Evolutionary conservation across 176 grass and related monocot species (phyloP).

Genomic region (Dactylis glomerata): DNA sequence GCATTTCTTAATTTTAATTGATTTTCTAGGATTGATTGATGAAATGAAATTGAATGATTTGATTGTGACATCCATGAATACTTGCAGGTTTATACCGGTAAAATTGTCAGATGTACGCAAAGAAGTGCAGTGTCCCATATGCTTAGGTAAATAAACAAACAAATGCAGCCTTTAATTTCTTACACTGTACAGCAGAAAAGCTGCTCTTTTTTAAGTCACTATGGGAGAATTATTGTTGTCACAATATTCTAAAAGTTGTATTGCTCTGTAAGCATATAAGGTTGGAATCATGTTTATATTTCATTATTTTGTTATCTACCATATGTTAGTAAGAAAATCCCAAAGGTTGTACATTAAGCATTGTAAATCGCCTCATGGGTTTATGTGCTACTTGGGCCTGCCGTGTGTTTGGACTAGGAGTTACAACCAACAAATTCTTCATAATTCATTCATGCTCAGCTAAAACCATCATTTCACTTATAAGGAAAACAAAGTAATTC

Average conservation of each 20-base stretch:
- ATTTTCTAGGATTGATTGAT: slow-evolving; percentile 4
- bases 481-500: neutral
- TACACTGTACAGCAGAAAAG: neutral
- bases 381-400: neutral
- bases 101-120: slow-evolving; percentile 49
- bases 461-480: slow-evolving; percentile 1
- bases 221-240: neutral
- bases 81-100: slow-evolving; percentile 48
- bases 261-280: neutral
- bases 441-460: slow-evolving; percentile 4
- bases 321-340: neutral
- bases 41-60: neutral
- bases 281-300: neutral
- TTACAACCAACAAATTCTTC: neutral
- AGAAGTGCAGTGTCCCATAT: slow-evolving; percentile 63
- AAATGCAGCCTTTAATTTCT: neutral
- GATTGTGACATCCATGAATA: neutral
- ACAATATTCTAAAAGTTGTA: neutral
- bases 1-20: neutral
- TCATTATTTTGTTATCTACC: neutral
- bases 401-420: neutral
- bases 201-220: neutral
- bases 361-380: neutral
- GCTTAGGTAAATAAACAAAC: slow-evolving; percentile 47
- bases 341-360: neutral